phyloP scores from a whole-genome alignment of 2,329 filamentous ascomycete genomes.

The Myriosclerotinia curreyana region DNA sequence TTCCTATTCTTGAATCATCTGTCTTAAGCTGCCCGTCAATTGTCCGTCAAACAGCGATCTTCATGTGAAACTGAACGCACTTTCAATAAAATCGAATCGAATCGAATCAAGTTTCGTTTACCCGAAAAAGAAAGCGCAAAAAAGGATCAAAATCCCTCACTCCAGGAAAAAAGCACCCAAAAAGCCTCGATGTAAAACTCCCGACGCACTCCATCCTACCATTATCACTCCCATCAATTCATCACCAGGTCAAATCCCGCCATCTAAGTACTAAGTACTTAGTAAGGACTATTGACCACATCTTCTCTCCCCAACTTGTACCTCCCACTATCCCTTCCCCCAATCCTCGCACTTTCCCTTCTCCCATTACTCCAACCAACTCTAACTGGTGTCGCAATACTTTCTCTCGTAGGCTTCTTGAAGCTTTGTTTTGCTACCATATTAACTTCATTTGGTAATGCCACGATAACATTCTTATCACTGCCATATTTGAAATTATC shows the following conservation, averaged over 20 bases:
- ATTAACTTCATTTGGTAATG: slow-evolving; percentile 93
- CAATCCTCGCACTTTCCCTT: slow-evolving; percentile 49
- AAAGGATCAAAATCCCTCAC: neutral
- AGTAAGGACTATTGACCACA: slow-evolving; percentile 72
- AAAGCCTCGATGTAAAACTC: slow-evolving; percentile 3
- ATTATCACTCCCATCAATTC: neutral
- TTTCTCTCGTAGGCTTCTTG: slow-evolving; percentile 86
- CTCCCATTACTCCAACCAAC: slow-evolving; percentile 47
- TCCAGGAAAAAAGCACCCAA: neutral
- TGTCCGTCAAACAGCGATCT: neutral
- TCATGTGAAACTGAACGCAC: neutral
- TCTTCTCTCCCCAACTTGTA: slow-evolving; percentile 78
- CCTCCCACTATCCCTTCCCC: slow-evolving; percentile 54
- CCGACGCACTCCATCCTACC: neutral
- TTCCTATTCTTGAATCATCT: neutral
- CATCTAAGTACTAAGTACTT: neutral
- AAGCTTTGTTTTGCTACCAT: slow-evolving; percentile 89
- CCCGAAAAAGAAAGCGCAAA: neutral
- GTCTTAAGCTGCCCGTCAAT: neutral
- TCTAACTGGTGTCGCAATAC: slow-evolving; percentile 62
- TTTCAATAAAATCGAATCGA: neutral
- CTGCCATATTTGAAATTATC: slow-evolving; percentile 98
- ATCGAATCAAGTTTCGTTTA: too few species aligned
- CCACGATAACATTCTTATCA: slow-evolving; percentile 97
- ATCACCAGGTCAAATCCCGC: neutral